Evolutionary conservation across 495 filamentous ascomycete species (phyloP), one percentile per base, ranked within the genome.

Genomic region (Hypoxylon fragiforme): DNA sequence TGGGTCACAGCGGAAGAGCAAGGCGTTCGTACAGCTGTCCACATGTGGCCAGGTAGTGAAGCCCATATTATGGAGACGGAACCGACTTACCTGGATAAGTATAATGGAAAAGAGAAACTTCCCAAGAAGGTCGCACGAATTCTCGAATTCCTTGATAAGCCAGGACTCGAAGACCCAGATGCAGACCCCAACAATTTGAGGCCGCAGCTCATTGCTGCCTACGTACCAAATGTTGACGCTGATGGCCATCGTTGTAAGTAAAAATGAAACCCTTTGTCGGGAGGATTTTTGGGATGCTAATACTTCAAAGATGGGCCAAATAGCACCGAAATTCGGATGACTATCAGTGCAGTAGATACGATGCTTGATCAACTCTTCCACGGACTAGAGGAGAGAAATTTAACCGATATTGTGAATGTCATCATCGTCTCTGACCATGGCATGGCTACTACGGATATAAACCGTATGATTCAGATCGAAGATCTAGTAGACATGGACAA

Each of bases 1-100:
- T 99, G 94, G 94, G 84, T 86, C 26, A 92, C 94, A 0, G 92
- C 94, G 5, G 92, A 97, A 64, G 83, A 84, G 26, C 81, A 85
- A 44, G 85, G 85, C 4, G 73, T 96, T 40, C 81, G 77, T 45
- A 83, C 82, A 21, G 95, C 89, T 12, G 85, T 97, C 20, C 95
- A 97, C 66, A 99, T 99, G 94, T 99, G 94, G 94, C 94, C 95
- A 0, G 94, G 95, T 2, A 92, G 87, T 14, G 95, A 97, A 69
- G 91, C 90, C 1, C 85, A 89, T 58, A 80, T 89, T 54, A 74
- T 81, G 18, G 75, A 73, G 7, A 70, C 82, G 24, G 85, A 90
- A 35, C 90, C 90, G 0, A 82, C 78, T 5, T 89, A 85, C 67
- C 62, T 96, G 31, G 94, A 98, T 69, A 85, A 83, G 54, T 98